Percentiles rank a stretch among this genome's conserved stretches.
Conservation (phyloP, 208 protist genomes). For the Lotmaria passim region DNA sequence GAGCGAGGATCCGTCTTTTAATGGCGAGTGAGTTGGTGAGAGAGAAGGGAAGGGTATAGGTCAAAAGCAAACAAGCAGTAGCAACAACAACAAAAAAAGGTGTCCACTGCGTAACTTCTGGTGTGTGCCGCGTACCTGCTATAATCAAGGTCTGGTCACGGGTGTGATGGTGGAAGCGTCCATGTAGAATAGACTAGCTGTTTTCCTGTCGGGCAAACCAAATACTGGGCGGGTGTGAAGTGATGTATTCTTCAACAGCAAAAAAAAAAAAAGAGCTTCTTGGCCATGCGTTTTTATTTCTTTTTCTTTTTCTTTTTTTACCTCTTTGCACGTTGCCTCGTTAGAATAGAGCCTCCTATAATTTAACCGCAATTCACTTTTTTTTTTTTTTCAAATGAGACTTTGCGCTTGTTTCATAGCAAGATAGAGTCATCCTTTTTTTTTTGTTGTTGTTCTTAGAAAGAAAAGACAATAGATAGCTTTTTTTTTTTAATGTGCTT, state of each 20-base stretch:
- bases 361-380: background rate
- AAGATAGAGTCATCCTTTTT: background rate
- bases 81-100: no score
- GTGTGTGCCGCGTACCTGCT: no score
- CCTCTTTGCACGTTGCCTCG: conserved; percentile 2
- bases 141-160: no score
- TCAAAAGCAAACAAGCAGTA: no score
- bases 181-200: no score
- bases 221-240: no score
- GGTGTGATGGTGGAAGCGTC: no score
- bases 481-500: no score
- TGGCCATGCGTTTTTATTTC: background rate
- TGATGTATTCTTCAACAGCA: no score
- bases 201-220: no score
- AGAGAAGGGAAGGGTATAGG: background rate
- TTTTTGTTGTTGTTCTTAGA: background rate
- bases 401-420: background rate
- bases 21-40: background rate
- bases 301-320: conserved; percentile 16
- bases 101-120: no score
- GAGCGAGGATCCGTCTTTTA: conserved; percentile 9
- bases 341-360: background rate
- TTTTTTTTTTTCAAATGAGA: background rate
- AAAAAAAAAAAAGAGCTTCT: background rate
- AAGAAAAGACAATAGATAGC: no score